Evolutionary conservation across 2,329 filamentous ascomycete genomes (phyloP), one percentile per base, ranked within the genome.

Genomic region (Diplocarpon rosae): DNA sequence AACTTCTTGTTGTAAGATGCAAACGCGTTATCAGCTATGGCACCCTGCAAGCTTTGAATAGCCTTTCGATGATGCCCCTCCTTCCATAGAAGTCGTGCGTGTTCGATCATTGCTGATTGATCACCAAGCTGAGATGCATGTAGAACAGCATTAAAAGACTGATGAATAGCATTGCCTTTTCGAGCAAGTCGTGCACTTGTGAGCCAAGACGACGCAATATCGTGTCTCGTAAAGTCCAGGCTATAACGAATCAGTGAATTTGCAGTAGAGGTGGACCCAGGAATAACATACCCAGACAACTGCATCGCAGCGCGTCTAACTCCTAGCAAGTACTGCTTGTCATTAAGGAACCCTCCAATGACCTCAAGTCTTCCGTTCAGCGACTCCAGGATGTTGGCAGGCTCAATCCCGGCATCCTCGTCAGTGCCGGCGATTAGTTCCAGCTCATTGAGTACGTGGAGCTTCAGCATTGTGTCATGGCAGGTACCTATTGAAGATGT

Each of bases 1-100:
- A 43, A 42, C 14, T 41, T 54, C 33, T 53, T 52, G 42, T 62
- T 59, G 36, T 62, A 55, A 4, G 58, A 58, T 51, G 77, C 76
- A 60, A 93, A 88, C n/a, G 81, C 78, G 54, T 88, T 84, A 29
- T 77, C 80, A 37, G 80, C 75, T 52, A 98, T 95, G 16, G 90
- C 89, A 36, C 85, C 80, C 58, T 94, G 82, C 2, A 98, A 71
- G 37, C 83, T 85, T 55, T 94, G 87, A 49, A 98, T 98, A 1
- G 92, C 93, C 64, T 96, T 95, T 48, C 92, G 78, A 60, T 90
- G 87, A 58, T 95, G 84, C 0, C 87, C 86, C 61, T 95, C 88
- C 55, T 85, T 87, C 88, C 92, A 98, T 7, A 96, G 68, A 27
- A 98, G 71, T 48, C 89, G 81, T 1, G 92, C 88, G 62, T 98